Evolutionary conservation across 2,329 filamentous ascomycete species (phyloP), one percentile per base, ranked within the genome.

Genomic region (Hortaea werneckii): DNA sequence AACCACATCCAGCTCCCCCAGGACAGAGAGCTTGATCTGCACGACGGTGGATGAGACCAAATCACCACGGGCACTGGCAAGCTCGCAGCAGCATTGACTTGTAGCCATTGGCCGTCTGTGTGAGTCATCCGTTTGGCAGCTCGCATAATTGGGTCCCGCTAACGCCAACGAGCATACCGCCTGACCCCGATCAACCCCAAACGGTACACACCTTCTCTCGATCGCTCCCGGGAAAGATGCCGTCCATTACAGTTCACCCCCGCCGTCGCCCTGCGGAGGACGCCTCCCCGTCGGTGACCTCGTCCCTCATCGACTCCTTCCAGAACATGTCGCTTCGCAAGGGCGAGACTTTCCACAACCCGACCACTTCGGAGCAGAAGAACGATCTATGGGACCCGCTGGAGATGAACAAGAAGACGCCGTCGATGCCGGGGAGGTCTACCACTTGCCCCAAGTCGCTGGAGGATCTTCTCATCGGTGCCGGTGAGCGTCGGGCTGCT

Each of bases 321-420:
- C 59, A 62, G 50, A 63, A 61, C 59, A 69, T 71, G 65, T 64
- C 61, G 43, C 63, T 74, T 51, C 67, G 68, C 57, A 73, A 73
- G 62, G 65, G 67, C 47, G 65, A 66, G 46, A 74, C 71, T 51
- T 74, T 74, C 58, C 68, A 70, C 50, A 67, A 68, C 43, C 66
- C 67, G 41, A 64, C 64, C 50, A 67, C 67, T 51, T 57, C 69
- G 46, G 65, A 60, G 54, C 65, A 66, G 53, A 66, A 66, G 55
- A 35, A 9, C 32, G 57, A 58, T 40, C 53, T 65, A 39, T 64
- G 61, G 57, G 60, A 65, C 50, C 62, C 62, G 20, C 56, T 65
- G n/a, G 58, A 58, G 44, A 47, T 50, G 20, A 50, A 43, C 35
- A 41, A 53, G 29, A 41, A 49, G 11, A 47, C 56, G 12, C 64